Percentiles rank a stretch among this genome's conserved stretches.
phyloP scores from a whole-genome alignment of 2,329 filamentous ascomycete species.

The Calonectria ilicicola region DNA sequence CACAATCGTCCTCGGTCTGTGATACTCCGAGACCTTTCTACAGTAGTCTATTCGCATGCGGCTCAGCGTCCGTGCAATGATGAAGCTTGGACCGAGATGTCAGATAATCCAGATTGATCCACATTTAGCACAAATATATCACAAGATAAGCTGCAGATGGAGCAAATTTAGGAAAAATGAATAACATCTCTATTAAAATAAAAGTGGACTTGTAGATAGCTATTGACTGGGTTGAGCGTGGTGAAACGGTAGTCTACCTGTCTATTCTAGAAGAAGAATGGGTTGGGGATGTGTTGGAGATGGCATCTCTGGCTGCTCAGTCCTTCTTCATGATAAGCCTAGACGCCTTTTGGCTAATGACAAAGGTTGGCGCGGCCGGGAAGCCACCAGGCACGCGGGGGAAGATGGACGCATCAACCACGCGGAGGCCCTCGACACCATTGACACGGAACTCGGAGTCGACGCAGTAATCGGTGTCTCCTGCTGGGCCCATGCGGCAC shows the following conservation, averaged over 20 bases:
- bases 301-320: background rate
- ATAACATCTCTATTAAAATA: background rate
- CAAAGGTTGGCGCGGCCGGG: slow-evolving; percentile 28
- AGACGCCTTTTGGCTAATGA: slow-evolving; percentile 32
- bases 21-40: background rate
- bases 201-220: background rate
- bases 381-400: slow-evolving; percentile 46
- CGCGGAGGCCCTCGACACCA: slow-evolving; percentile 64
- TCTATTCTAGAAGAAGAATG: background rate
- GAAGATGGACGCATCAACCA: slow-evolving; percentile 71
- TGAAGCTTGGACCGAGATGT: background rate
- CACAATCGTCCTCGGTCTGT: background rate
- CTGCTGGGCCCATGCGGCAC: slow-evolving; percentile 65
- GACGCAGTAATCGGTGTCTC: slow-evolving; percentile 65
- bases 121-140: background rate
- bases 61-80: background rate
- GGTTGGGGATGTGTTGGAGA: too few relatives aligned
- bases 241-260: background rate
- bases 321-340: background rate
- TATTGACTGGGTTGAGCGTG: background rate
- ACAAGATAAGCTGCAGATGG: background rate
- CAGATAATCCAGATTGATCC: background rate
- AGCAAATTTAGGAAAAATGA: background rate
- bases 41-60: background rate
- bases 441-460: slow-evolving; percentile 67